Evolutionary conservation across 2,329 filamentous ascomycete genomes (phyloP).

Genomic region (Aspergillus tamarii): DNA sequence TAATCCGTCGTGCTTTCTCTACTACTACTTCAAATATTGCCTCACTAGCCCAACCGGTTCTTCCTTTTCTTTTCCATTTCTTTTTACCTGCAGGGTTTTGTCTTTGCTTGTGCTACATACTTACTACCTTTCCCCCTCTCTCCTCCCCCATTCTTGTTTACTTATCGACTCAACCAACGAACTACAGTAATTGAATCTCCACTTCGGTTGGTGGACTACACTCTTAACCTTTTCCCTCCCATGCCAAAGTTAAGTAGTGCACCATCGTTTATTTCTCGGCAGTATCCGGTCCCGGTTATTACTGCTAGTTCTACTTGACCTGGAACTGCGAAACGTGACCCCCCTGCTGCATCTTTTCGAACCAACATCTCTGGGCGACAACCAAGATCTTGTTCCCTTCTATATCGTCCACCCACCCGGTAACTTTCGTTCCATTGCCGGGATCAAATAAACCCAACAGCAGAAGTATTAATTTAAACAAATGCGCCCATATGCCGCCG

Average conservation of each 20-base stretch:
- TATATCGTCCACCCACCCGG: not conserved
- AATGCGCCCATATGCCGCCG: constrained; percentile 44
- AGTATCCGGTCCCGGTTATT: constrained; percentile 7
- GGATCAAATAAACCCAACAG: not conserved
- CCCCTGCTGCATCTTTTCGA: not conserved
- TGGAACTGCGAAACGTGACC: not conserved
- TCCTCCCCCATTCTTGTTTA: not conserved
- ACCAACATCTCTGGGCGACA: not conserved
- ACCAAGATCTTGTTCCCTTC: not conserved
- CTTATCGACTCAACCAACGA: not conserved
- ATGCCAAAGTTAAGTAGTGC: constrained; percentile 3
- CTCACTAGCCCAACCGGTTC: not conserved
- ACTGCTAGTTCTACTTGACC: not conserved
- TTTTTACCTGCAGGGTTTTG: not conserved
- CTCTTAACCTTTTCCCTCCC: not conserved
- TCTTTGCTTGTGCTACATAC: constrained; percentile 2
- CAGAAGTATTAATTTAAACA: constrained; percentile 11
- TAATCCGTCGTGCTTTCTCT: constrained; percentile 11
- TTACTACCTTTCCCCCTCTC: not conserved
- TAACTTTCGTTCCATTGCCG: not conserved
- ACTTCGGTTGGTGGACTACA: not conserved
- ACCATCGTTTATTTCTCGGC: constrained; percentile 7
- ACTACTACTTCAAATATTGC: not conserved
- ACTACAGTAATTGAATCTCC: constrained; percentile 5
- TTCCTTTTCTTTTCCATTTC: constrained; percentile 2